Base-by-base conservation (phyloP, 495 filamentous ascomycete species). In the Cercophora sp. region DNA sequence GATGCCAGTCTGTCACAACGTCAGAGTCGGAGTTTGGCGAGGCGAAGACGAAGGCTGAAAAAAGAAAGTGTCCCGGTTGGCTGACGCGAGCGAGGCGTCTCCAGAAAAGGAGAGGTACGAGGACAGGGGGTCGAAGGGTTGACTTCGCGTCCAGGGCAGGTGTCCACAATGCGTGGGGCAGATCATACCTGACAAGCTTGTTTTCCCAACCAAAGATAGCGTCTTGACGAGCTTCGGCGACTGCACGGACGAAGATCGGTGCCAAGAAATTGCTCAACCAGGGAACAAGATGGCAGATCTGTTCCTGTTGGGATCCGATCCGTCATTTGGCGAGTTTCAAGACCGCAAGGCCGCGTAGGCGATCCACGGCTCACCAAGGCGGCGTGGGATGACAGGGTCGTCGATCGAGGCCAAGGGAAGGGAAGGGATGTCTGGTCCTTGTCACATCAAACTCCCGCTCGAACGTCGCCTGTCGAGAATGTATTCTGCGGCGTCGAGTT, bases 171-270 rank as follows among this genome's bases (percentile, higher is more conserved):
- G 34, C 59, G 55, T 50, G 55, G 52, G 50, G 43, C 24, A 49
- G 52, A 61, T 61, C 52, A 53, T 55, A 55, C 59, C 54, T 52
- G 32, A 8, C 48, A 48, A 42, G 15, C 44, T 23, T 34, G 49
- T 31, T 43, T 23, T 52, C 11, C 22, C 25, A 49, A 18, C 39
- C 23, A 51, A 23, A 36, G 26, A 40, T 24, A 18, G 36, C 25
- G 39, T 6, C 25, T 16, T 51, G 15, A 36, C 27, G 27, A 24
- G 18, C 8, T 31, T 36, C 36, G 26, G n/a, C 4, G 26, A 42
- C 3, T 8, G 39, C 24, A 37, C 9, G 24, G 42, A 42, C 42
- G 54, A 47, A 31, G 58, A 60, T 57, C 54, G 34, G 18, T 52
- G 45, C 50, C 54, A 60, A 54, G 51, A 48, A 37, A 27, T 48